phyloP scores from a whole-genome alignment of 768 basidiomycete genomes.

The Omphalotus guepiniiformis region DNA sequence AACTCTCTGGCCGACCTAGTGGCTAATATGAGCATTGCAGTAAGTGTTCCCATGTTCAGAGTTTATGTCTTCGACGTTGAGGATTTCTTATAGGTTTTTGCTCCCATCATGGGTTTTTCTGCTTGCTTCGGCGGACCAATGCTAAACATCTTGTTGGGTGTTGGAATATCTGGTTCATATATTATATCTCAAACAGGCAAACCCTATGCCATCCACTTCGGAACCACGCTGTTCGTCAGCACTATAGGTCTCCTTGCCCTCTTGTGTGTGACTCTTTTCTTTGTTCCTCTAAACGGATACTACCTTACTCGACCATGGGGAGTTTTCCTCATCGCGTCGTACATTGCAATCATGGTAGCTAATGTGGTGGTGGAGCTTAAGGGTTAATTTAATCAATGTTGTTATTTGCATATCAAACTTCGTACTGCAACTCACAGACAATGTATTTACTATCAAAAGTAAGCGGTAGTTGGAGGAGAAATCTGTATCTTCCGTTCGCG shows the following conservation, averaged over 20 bases:
- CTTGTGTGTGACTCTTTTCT: slow-evolving; percentile 69
- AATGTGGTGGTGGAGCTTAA: slow-evolving; percentile 78
- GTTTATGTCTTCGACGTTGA: background rate
- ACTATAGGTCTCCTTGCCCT: slow-evolving; percentile 75
- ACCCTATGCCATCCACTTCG: slow-evolving; percentile 74
- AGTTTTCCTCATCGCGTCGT: slow-evolving; percentile 67
- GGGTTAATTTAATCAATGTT: slow-evolving; percentile 9
- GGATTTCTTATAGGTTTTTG: slow-evolving; percentile 54
- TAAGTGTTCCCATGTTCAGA: slow-evolving; percentile 27
- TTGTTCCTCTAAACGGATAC: slow-evolving; percentile 84
- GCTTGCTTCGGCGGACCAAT: slow-evolving; percentile 93
- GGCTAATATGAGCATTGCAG: slow-evolving; percentile 94
- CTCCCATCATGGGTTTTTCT: slow-evolving; percentile 92
- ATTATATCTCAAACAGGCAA: slow-evolving; percentile 61
- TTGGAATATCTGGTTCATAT: slow-evolving; percentile 89
- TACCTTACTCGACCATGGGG: slow-evolving; percentile 82
- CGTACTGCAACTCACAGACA: too few relatives aligned
- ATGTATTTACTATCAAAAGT: too few relatives aligned
- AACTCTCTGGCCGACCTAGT: slow-evolving; percentile 97
- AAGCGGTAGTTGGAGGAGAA: too few relatives aligned
- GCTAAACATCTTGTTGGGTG: slow-evolving; percentile 87
- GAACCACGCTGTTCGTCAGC: slow-evolving; percentile 81
- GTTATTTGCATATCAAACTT: too few relatives aligned
- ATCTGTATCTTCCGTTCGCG: too few relatives aligned
- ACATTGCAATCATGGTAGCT: slow-evolving; percentile 68